phyloP scores from a whole-genome alignment of 177 flowering plant genomes.

The Vitis hybrid region DNA sequence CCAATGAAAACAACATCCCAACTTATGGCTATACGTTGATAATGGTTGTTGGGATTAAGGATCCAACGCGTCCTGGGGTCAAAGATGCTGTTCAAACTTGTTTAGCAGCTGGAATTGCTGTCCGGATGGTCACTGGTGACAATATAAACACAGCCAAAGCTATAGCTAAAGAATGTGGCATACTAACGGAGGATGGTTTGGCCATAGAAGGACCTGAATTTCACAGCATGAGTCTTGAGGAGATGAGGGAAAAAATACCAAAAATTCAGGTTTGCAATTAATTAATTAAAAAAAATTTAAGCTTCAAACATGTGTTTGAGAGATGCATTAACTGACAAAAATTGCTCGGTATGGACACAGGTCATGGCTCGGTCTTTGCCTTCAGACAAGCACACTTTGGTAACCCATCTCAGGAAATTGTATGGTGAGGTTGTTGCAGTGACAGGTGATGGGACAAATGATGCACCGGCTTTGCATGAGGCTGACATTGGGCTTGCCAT shows the following conservation, averaged over 20 bases:
- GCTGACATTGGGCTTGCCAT: conserved; percentile 55
- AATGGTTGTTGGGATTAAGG: conserved; percentile 52
- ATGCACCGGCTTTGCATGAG: conserved; percentile 56
- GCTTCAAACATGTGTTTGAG: not conserved
- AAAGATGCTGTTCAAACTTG: conserved; percentile 49
- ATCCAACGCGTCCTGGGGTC: conserved; percentile 58
- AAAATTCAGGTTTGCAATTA: conserved; percentile 35
- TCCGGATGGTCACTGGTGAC: conserved; percentile 61
- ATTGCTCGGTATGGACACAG: conserved; percentile 8
- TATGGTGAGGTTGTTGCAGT: conserved; percentile 48
- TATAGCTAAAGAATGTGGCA: conserved; percentile 59
- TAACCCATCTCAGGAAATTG: conserved; percentile 27
- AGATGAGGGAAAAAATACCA: conserved; percentile 40
- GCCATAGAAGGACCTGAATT: conserved; percentile 55
- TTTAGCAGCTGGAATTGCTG: conserved; percentile 48
- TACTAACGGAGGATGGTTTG: conserved; percentile 40
- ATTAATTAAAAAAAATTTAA: not conserved
- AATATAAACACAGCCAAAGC: conserved; percentile 58
- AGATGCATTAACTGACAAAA: not conserved
- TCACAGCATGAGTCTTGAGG: conserved; percentile 29
- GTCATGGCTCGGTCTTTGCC: conserved; percentile 50
- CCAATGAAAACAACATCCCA: conserved; percentile 27
- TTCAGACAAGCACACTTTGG: conserved; percentile 40
- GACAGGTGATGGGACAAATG: conserved; percentile 60
- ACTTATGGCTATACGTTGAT: conserved; percentile 36